phyloP scores from a whole-genome alignment of 371 early-diverging fungal species.

The Umbelopsis sp. region DNA sequence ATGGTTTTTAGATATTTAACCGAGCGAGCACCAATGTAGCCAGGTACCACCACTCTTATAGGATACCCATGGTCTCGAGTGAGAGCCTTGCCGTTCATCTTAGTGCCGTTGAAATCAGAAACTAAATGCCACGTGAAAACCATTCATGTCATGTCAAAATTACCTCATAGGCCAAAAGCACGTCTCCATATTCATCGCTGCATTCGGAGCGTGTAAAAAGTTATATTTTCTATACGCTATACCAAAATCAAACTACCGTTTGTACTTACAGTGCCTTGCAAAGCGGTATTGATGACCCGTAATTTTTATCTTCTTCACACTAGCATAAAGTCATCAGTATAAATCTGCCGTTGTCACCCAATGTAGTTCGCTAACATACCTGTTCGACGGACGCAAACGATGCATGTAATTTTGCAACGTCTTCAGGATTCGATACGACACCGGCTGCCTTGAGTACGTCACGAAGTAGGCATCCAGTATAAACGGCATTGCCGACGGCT shows the following conservation, averaged over 20 bases:
- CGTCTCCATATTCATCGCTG: constrained; percentile 79
- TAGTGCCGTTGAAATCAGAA: constrained; percentile 1
- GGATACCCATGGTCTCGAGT: constrained; percentile 84
- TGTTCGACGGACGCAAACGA: constrained; percentile 75
- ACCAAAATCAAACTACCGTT: not conserved
- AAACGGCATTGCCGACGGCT: constrained; percentile 79
- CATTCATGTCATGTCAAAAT: not conserved
- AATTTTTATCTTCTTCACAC: constrained; percentile 69
- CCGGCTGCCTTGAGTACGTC: constrained; percentile 69
- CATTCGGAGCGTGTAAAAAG: not conserved
- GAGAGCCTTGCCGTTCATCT: constrained; percentile 83
- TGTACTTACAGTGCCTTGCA: constrained; percentile 71
- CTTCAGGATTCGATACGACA: constrained; percentile 39
- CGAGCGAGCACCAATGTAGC: constrained; percentile 83
- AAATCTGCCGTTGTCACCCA: no score
- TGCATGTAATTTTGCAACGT: constrained; percentile 62
- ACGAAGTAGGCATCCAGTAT: constrained; percentile 76
- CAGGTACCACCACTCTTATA: constrained; percentile 84
- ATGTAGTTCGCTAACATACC: constrained; percentile 29
- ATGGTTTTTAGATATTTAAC: constrained; percentile 83
- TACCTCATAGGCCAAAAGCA: constrained; percentile 77
- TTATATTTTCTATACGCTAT: not conserved
- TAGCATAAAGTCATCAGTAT: constrained; percentile 13
- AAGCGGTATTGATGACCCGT: constrained; percentile 84
- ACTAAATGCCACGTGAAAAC: not conserved